Evolutionary conservation across 768 basidiomycete genomes (phyloP).

Genomic region (Leccinum subgranulosum): DNA sequence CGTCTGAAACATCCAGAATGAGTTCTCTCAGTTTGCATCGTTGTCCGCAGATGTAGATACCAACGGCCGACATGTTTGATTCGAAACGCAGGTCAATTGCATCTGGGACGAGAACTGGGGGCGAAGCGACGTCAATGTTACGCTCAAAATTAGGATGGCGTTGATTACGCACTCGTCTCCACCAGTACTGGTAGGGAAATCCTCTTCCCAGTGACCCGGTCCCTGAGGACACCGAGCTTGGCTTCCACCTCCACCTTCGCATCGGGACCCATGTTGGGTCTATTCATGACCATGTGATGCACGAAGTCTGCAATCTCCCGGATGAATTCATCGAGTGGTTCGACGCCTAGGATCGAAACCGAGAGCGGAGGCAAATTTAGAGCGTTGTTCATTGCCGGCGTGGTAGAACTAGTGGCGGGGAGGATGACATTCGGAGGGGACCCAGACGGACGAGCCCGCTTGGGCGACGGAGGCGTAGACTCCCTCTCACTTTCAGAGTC

Average conservation of each 20-base stretch:
- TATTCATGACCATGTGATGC: conserved; percentile 61
- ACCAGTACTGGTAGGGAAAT: conserved; percentile 69
- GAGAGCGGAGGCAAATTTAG: conserved; percentile 59
- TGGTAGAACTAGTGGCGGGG: conserved; percentile 8
- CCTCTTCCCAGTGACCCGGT: conserved; percentile 53
- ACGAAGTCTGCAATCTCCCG: conserved; percentile 89
- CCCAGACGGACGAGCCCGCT: conserved; percentile 37
- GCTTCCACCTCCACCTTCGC: conserved; percentile 81
- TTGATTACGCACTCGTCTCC: conserved; percentile 70
- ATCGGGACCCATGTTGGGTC: conserved; percentile 49
- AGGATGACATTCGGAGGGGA: conserved; percentile 24
- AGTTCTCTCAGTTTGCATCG: conserved; percentile 9
- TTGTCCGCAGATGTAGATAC: conserved; percentile 28
- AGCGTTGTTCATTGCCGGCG: conserved; percentile 25
- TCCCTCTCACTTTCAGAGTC: conserved; percentile 29
- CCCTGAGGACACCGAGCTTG: conserved; percentile 76
- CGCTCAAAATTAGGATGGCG: background rate
- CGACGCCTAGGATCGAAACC: conserved; percentile 80
- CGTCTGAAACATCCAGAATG: conserved; percentile 40
- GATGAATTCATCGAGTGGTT: conserved; percentile 92
- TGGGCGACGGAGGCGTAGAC: conserved; percentile 30
- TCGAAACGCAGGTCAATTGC: conserved; percentile 71
- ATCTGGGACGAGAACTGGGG: conserved; percentile 65
- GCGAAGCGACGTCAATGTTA: conserved; percentile 1
- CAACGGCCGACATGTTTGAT: conserved; percentile 87